Base-by-base conservation (phyloP, 257 asterid species). In the Ocimum tenuiflorum region DNA sequence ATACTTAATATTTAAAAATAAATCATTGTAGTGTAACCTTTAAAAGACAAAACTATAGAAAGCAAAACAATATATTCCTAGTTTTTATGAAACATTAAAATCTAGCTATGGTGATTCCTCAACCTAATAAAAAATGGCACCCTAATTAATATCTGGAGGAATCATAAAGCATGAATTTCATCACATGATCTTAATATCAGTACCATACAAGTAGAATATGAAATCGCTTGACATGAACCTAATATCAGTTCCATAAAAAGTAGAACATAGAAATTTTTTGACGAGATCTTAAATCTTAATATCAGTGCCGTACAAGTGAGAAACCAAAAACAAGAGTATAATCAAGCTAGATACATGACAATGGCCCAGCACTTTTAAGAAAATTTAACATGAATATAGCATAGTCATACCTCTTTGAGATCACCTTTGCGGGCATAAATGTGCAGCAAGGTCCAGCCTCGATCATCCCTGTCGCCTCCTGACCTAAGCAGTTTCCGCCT, bases 371-470 rank as follows among this genome's bases (percentile, higher is more conserved):
- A 69, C 2, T 20, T 35, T 4, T 36, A 53, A 8, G 49, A 0
- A 55, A 71, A 51, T 36, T 33, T 39, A n/a, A 13, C 67, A 22
- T 2, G 22, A n/a, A 1, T 10, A 31, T n/a, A 23, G 6, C 22
- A 3, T 46, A 27, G 1, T n/a, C 45, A 17, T 79, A 89, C 99
- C 99, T 86, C 91, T 69, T 73, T 86, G 47, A 89, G 82, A 71
- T 91, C 95, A 10, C 98, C 98, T 85, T 83, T 91, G 68, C 81
- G 74, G 23, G 98, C 91, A 77, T 69, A 74, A 19, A 91, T 70
- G 73, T 91, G 98, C 3, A 91, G 95, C 68, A 75, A 63, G 51
- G 96, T 87, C 98, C 98, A 91, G 63, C 98, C 98, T 0, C 98
- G 86, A 74, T 91, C 98, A 82, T 91, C 96, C 47, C 76, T 84